Evolutionary conservation across 2,329 filamentous ascomycete genomes (phyloP), one percentile per base, ranked within the genome.

Genomic region (Pyricularia sp.): DNA sequence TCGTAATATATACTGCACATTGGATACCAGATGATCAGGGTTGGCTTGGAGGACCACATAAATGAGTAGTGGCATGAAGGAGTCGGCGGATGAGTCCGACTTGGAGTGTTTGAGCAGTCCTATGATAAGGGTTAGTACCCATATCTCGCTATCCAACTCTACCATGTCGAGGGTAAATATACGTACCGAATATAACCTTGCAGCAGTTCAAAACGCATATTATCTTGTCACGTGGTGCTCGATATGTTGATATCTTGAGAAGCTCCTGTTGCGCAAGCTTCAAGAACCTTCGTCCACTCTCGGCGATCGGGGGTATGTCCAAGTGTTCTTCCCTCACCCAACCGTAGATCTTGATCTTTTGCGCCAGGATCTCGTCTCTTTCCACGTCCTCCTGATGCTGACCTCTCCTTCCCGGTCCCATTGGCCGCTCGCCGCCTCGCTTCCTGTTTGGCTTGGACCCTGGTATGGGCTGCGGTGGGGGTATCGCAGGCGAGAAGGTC

Each of bases 301-400:
- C 92, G 64, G 89, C 92, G 7, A 97, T 87, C 1, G 92, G 85
- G 23, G 92, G 88, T 73, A 99, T 97, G 79, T 99, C 95, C 65
- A 99, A 84, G 80, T 99, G 95, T 73, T 94, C 91, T 78, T 98
- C 94, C 71, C 85, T 88, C 17, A 99, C 90, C 95, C 95, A 99
- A 69, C 92, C 89, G 78, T 99, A 99, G 70, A 99, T 99, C 66
- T 92, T 90, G 74, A 99, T 94, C 81, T 98, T 99, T 76, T 99
- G 95, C 0, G 94, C 89, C 64, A 99, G 83, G n/a, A 99, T 89
- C 72, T 97, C 94, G 77, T 99, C 95, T 10, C 95, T 87, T 78
- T 99, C 95, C 50, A 99, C 93, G 76, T 99, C 95, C 79, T 99
- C 95, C 78, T 99, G 95, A 77, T 99, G 95, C 77, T 99, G 96